Base-by-base conservation (phyloP, 2,329 filamentous ascomycete species). In the Atkinsonella texensis region DNA sequence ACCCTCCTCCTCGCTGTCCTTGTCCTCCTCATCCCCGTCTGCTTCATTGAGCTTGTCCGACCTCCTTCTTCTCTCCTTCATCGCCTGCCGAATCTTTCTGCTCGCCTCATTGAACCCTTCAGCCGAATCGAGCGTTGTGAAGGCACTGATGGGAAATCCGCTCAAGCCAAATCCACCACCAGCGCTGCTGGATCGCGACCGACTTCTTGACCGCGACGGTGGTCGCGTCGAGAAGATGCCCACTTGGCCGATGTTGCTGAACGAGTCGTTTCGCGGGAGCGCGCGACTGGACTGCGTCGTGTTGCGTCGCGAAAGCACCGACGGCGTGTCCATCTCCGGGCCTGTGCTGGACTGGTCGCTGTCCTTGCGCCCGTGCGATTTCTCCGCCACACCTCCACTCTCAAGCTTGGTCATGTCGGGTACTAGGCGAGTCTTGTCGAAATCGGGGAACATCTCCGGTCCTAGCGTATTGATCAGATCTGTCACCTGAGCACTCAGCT, bases 401-500 rank as follows among this genome's bases (percentile, higher is more conserved):
- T 71, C 69, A 38, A 63, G 60, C 51, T 61, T 70, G 56, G 71
- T 68, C 1, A 77, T 70, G 56, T 83, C 79, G 3, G 75, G 72
- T 32, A 91, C 72, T 52, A 93, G 78, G 35, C 88, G 80, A 12
- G 80, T 77, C 55, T 83, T 79, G 60, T 93, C 87, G 63, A 95
- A 98, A 71, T 98, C 93, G n/a, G 89, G 85, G 71, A 94, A 98
- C 73, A 98, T 84, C 64, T 97, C 90, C 0, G 93, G 93, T 0
- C 93, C 93, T 12, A 98, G 81, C 17, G 87, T 89, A 68, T 98
- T 97, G 74, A 98, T 95, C 46, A 95, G 76, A 3, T 93, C 82
- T 1, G 90, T 95, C 40, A 98, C 89, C 63, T 93, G 80, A 10
- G 80, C 75, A 53, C 87, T 87, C 46, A 98, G 78, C 56, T 85